These are phyloP conservation scores for Boletus sensibilis DNA, from an alignment of 768 basidiomycete species.

Conservation along the genomic window DNA sequence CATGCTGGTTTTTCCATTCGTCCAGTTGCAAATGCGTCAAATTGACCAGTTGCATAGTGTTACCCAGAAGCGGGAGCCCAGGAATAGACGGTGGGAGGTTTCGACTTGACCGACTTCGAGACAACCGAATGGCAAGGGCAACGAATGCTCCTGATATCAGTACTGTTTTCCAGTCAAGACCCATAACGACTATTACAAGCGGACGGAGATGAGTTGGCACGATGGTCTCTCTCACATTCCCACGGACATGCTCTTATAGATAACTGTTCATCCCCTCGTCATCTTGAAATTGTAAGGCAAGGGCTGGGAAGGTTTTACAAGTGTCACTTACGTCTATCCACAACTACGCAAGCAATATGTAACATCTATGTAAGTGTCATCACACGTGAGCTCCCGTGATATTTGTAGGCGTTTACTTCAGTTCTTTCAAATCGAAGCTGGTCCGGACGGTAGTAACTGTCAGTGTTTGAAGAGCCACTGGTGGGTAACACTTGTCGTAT, in stretches of 20 bases:
- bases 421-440: not conserved
- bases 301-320: not conserved
- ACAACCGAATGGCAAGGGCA: not conserved
- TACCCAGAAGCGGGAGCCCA: slow-evolving; percentile 3
- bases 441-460: not conserved
- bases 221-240: not conserved
- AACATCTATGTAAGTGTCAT: not conserved
- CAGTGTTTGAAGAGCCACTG: not conserved
- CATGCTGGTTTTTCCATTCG: slow-evolving; percentile 10
- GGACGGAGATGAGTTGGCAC: not conserved
- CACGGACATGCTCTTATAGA: not conserved
- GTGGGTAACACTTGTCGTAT: not conserved
- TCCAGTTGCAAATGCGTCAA: slow-evolving; percentile 7
- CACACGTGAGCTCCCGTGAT: not conserved
- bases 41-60: slow-evolving; percentile 5
- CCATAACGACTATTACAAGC: not conserved
- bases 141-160: slow-evolving; percentile 1
- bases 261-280: not conserved
- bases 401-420: not conserved
- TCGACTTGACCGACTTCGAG: not conserved
- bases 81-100: slow-evolving; percentile 9
- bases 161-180: not conserved
- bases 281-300: not conserved
- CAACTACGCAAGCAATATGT: not conserved
- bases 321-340: not conserved